Conservation (phyloP, 2,329 filamentous ascomycete genomes). For the Penicillium italicum region DNA sequence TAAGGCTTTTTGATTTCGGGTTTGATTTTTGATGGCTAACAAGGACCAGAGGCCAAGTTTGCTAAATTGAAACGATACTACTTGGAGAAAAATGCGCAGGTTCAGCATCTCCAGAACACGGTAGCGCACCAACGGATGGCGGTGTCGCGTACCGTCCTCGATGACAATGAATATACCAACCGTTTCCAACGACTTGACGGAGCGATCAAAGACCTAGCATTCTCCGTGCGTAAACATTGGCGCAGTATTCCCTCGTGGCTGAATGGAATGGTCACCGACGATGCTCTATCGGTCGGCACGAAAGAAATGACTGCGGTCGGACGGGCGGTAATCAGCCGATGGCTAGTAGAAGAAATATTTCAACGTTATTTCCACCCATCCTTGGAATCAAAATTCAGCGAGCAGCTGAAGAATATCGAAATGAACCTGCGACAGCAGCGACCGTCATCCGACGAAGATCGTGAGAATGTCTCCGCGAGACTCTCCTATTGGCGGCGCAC, state of each 20-base stretch:
- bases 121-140: conserved; percentile 93
- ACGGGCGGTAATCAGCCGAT: conserved; percentile 79
- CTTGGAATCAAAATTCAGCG: conserved; percentile 71
- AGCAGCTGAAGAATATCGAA: conserved; percentile 79
- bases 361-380: conserved; percentile 89
- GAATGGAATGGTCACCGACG: conserved; percentile 72
- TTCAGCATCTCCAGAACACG: conserved; percentile 95
- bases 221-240: conserved; percentile 97
- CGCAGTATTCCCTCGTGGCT: conserved; percentile 76
- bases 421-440: conserved; percentile 74
- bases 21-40: conserved; percentile 1
- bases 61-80: conserved; percentile 98
- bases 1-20: conserved; percentile 25
- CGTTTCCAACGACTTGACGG: conserved; percentile 89
- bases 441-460: conserved; percentile 76
- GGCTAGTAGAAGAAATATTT: conserved; percentile 88
- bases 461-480: conserved; percentile 80
- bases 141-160: conserved; percentile 86
- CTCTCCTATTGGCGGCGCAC: conserved; percentile 90
- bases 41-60: conserved; percentile 77
- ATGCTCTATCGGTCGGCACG: conserved; percentile 80
- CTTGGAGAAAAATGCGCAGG: conserved; percentile 85
- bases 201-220: conserved; percentile 89
- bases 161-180: conserved; percentile 89
- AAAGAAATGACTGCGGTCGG: conserved; percentile 98